Evolutionary conservation across 257 asterid species (phyloP).

Genomic region (Nicotiana knightiana): DNA sequence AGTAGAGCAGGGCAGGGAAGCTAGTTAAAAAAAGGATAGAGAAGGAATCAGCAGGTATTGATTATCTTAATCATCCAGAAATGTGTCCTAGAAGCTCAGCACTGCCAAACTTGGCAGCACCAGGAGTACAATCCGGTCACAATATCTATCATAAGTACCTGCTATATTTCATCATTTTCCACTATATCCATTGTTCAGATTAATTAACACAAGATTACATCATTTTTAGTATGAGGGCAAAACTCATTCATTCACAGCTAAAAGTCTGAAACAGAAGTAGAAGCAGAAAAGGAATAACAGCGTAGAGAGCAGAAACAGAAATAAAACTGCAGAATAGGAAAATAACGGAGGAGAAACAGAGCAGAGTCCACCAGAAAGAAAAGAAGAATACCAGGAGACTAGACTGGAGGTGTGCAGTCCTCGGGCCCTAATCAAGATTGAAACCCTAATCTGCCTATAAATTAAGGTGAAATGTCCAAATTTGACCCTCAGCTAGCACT

Average conservation of each 20-base stretch:
- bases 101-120: neutral
- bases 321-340: neutral
- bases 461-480: neutral
- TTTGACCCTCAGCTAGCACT: neutral
- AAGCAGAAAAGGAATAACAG: neutral
- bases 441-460: neutral
- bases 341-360: neutral
- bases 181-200: neutral
- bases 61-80: neutral
- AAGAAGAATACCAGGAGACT: neutral
- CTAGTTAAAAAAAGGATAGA: neutral
- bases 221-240: neutral
- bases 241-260: neutral
- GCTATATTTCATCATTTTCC: slow-evolving; percentile 24
- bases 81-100: slow-evolving; percentile 18
- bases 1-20: neutral
- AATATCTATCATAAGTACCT: slow-evolving; percentile 21
- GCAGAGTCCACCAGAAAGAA: neutral
- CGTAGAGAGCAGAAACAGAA: neutral
- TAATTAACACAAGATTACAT: neutral
- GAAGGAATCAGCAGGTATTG: slow-evolving; percentile 12
- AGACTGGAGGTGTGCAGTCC: neutral
- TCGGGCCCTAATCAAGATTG: neutral
- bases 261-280: neutral
- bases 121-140: slow-evolving; percentile 17